These are phyloP conservation scores for Pichia sp. DNA, from an alignment of 1,139 yeast genomes.

Conservation along the genomic window DNA sequence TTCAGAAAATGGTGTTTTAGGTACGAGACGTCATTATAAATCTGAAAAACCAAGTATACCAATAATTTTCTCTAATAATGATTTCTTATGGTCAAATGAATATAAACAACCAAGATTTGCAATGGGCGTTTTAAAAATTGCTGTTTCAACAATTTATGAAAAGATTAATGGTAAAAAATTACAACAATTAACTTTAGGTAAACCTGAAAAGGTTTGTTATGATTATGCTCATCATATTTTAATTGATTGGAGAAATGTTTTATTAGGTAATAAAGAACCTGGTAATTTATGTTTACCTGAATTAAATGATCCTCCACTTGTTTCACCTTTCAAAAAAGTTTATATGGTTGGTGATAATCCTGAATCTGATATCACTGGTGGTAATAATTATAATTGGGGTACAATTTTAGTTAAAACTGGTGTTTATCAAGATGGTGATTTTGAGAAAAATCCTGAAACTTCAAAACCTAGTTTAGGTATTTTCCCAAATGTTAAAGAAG, in stretches of 20 bases:
- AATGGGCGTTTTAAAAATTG: slow-evolving; percentile 79
- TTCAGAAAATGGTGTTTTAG: slow-evolving; percentile 57
- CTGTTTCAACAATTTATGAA: slow-evolving; percentile 57
- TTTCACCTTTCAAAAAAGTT: slow-evolving; percentile 48
- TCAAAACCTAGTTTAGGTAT: slow-evolving; percentile 45
- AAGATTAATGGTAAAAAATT: slow-evolving; percentile 45
- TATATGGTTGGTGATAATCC: slow-evolving; percentile 98
- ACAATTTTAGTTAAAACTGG: slow-evolving; percentile 82
- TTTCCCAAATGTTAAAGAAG: slow-evolving; percentile 42
- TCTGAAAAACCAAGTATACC: slow-evolving; percentile 57
- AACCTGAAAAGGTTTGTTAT: slow-evolving; percentile 76
- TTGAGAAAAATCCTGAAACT: slow-evolving; percentile 29
- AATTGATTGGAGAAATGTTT: slow-evolving; percentile 48
- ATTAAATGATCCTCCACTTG: slow-evolving; percentile 32
- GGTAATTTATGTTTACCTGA: slow-evolving; percentile 34
- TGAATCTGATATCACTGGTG: slow-evolving; percentile 85
- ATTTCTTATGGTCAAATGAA: slow-evolving; percentile 87
- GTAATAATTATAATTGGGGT: slow-evolving; percentile 81
- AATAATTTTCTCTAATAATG: slow-evolving; percentile 80
- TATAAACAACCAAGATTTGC: slow-evolving; percentile 79
- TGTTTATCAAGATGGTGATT: slow-evolving; percentile 69
- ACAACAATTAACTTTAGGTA: slow-evolving; percentile 65
- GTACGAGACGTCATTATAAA: slow-evolving; percentile 44
- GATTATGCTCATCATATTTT: slow-evolving; percentile 76
- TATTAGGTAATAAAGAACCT: slow-evolving; percentile 25